Evolutionary conservation across 78 protist genomes (phyloP).

Genomic region (Guillardia theta): DNA sequence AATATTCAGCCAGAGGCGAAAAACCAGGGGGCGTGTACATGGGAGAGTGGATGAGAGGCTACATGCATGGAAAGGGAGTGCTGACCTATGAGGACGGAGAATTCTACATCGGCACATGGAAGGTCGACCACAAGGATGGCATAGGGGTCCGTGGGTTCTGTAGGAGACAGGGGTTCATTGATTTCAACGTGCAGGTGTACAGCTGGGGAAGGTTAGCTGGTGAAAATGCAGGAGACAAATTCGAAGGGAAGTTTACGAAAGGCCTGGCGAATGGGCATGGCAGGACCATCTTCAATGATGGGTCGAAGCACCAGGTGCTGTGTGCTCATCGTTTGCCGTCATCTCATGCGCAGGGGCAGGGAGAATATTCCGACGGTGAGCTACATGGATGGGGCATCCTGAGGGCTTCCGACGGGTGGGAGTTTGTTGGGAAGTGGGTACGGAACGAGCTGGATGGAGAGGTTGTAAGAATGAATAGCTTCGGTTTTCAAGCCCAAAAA

Average conservation of each 20-base stretch:
- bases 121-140: conserved; percentile 52
- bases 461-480: neutral
- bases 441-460: neutral
- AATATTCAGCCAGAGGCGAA: conserved; percentile 44
- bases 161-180: neutral
- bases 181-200: neutral
- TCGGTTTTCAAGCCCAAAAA: neutral
- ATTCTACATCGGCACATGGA: conserved; percentile 60
- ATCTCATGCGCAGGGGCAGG: neutral
- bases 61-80: conserved; percentile 72
- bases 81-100: conserved; percentile 61
- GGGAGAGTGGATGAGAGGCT: conserved; percentile 68
- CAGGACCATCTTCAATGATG: neutral
- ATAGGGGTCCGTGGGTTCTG: neutral
- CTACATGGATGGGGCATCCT: neutral
- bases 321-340: no score
- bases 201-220: neutral
- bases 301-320: neutral
- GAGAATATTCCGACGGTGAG: neutral
- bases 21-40: conserved; percentile 62
- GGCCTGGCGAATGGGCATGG: neutral
- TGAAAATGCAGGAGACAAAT: neutral
- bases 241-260: neutral
- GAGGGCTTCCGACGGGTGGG: neutral
- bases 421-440: neutral